Percentiles rank a stretch among this genome's conserved stretches.
Evolutionary conservation across 2,329 filamentous ascomycete genomes (phyloP).

Genomic region (Colletotrichum karsti): DNA sequence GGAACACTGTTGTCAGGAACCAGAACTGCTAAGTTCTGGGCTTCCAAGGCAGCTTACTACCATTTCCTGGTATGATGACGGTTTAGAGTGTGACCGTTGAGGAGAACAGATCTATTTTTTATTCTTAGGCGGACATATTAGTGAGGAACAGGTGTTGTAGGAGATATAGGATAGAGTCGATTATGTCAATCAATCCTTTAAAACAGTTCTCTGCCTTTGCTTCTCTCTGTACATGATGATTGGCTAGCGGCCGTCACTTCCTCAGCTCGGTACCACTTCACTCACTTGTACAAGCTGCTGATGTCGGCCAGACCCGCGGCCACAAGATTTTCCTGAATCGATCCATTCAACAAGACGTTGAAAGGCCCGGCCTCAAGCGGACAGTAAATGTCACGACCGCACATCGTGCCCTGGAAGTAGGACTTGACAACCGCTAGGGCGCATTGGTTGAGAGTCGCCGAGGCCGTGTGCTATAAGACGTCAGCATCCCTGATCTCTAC

Average conservation of each 20-base stretch:
- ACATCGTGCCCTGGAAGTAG: conserved; percentile 1
- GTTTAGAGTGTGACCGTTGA: not conserved
- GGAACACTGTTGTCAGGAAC: not conserved
- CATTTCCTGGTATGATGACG: not conserved
- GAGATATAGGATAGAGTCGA: not conserved
- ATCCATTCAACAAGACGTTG: not conserved
- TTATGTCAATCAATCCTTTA: too few relatives aligned
- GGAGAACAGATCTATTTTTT: not conserved
- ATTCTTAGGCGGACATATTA: not conserved
- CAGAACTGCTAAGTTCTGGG: not conserved
- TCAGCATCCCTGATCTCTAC: not conserved
- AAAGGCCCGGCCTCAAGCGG: not conserved
- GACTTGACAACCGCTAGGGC: not conserved
- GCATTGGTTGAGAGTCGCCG: not conserved
- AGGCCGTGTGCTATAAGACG: not conserved
- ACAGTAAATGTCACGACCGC: not conserved
- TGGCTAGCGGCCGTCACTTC: too few relatives aligned
- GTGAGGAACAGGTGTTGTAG: not conserved
- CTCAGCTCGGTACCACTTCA: too few relatives aligned
- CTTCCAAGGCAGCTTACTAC: not conserved
- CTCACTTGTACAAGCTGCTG: not conserved
- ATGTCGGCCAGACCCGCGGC: not conserved
- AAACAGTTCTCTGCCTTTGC: too few relatives aligned
- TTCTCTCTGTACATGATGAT: too few relatives aligned
- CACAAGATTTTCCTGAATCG: conserved; percentile 4